phyloP scores from a whole-genome alignment of 768 basidiomycete genomes.

The Collybiopsis confluens region DNA sequence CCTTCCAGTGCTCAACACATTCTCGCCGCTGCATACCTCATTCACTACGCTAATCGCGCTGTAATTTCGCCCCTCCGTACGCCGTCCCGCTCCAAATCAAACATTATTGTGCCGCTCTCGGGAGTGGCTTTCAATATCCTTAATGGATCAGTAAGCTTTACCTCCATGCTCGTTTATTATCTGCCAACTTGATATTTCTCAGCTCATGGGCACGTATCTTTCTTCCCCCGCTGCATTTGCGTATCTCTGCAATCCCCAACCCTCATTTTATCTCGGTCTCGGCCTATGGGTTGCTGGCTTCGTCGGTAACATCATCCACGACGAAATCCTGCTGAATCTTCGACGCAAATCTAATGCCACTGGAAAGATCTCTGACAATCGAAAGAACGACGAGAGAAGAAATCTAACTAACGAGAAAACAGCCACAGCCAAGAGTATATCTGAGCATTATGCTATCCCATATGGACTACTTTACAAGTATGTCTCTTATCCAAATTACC shows the following conservation, averaged over 20 bases:
- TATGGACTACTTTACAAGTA: slow-evolving; percentile 70
- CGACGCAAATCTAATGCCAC: slow-evolving; percentile 54
- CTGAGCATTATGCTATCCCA: slow-evolving; percentile 75
- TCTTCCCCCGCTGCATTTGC: slow-evolving; percentile 33
- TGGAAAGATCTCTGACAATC: slow-evolving; percentile 19
- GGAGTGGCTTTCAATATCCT: slow-evolving; percentile 49
- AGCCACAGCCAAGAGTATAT: slow-evolving; percentile 18
- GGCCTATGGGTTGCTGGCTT: slow-evolving; percentile 69
- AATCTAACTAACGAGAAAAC: slow-evolving; percentile 16
- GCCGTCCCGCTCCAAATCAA: slow-evolving; percentile 51
- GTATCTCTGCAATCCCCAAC: slow-evolving; percentile 24
- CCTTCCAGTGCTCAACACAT: slow-evolving; percentile 29
- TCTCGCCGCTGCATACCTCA: slow-evolving; percentile 40
- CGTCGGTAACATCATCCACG: slow-evolving; percentile 79
- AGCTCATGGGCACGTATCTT: slow-evolving; percentile 51
- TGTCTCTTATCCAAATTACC: slow-evolving; percentile 90
- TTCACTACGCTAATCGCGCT: slow-evolving; percentile 66
- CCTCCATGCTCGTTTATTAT: no score
- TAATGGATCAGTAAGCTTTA: slow-evolving; percentile 52
- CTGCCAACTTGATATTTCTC: no score
- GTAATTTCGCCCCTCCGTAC: slow-evolving; percentile 60
- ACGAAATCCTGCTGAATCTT: slow-evolving; percentile 84
- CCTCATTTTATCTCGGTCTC: slow-evolving; percentile 53
- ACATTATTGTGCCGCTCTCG: slow-evolving; percentile 42
- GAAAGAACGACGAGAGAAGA: slow-evolving; percentile 22